A percentile compares a stretch with the other conserved stretches of the same genome.
Conservation (phyloP, 2,329 filamentous ascomycete species). For the Fusarium duplospermum region DNA sequence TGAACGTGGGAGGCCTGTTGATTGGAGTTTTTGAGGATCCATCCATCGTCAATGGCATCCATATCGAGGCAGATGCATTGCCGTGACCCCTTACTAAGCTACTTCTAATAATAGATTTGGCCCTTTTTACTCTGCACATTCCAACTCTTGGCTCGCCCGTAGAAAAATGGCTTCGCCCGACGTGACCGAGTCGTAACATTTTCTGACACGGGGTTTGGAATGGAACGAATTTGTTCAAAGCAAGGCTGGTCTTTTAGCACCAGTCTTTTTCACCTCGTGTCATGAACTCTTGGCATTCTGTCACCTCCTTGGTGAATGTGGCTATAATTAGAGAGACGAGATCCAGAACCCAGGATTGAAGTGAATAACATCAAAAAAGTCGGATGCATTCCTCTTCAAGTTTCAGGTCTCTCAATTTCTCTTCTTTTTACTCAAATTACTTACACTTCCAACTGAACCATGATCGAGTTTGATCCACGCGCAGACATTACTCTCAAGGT, state of each 20-base stretch:
- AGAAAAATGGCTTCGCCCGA: constrained; percentile 1
- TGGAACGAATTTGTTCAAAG: neutral
- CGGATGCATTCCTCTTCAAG: neutral
- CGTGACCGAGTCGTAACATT: neutral
- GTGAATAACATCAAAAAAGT: neutral
- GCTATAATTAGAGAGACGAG: constrained; percentile 1
- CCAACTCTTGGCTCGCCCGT: neutral
- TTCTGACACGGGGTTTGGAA: neutral
- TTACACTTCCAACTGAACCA: neutral
- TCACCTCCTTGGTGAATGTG: neutral
- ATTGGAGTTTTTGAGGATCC: neutral
- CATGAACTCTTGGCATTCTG: neutral
- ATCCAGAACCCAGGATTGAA: neutral
- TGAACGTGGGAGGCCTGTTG: neutral
- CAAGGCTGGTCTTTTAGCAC: neutral
- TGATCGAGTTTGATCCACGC: constrained; percentile 25
- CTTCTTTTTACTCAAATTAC: neutral
- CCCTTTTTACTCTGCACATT: neutral
- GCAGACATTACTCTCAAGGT: constrained; percentile 25
- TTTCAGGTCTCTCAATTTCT: neutral
- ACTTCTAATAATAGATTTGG: neutral
- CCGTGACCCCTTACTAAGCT: neutral
- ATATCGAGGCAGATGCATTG: neutral
- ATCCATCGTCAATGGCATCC: neutral
- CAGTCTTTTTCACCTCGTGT: neutral